Percentiles rank a stretch among this genome's conserved stretches.
Evolutionary conservation across 257 asterid species (phyloP).

Genomic region (Voacanga thouarsii): DNA sequence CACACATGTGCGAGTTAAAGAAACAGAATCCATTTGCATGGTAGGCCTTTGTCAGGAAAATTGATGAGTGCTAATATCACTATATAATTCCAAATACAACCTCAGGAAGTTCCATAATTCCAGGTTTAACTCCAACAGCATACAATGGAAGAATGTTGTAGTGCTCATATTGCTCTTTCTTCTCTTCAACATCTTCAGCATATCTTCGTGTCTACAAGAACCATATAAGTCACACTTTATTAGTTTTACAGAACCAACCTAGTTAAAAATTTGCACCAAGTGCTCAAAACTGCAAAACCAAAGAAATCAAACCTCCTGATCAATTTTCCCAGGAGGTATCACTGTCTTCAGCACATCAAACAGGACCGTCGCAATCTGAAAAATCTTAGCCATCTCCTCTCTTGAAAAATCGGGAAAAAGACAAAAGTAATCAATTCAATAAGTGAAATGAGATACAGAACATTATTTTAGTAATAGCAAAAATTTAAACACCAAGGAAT

Average conservation of each 20-base stretch:
- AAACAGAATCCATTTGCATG: not conserved
- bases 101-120: slow-evolving; percentile 96
- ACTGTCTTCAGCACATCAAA: slow-evolving; percentile 76
- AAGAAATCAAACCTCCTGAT: slow-evolving; percentile 56
- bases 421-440: slow-evolving; percentile 16
- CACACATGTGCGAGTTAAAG: slow-evolving; percentile 3
- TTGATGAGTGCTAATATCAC: slow-evolving; percentile 13
- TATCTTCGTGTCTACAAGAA: slow-evolving; percentile 53
- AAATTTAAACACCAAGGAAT: not conserved
- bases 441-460: not conserved
- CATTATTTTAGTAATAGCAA: not conserved
- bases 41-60: not conserved
- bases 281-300: slow-evolving; percentile 9
- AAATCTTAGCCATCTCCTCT: slow-evolving; percentile 92
- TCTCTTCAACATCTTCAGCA: slow-evolving; percentile 88
- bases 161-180: slow-evolving; percentile 75
- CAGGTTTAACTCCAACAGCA: slow-evolving; percentile 84
- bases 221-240: slow-evolving; percentile 8
- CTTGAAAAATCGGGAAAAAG: slow-evolving; percentile 30
- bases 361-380: slow-evolving; percentile 84
- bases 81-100: slow-evolving; percentile 35
- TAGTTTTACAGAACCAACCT: not conserved
- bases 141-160: slow-evolving; percentile 92
- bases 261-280: slow-evolving; percentile 2
- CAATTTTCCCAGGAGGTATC: slow-evolving; percentile 57